Evolutionary conservation across 257 asterid genomes (phyloP).

Genomic region (Capsicum chinense): DNA sequence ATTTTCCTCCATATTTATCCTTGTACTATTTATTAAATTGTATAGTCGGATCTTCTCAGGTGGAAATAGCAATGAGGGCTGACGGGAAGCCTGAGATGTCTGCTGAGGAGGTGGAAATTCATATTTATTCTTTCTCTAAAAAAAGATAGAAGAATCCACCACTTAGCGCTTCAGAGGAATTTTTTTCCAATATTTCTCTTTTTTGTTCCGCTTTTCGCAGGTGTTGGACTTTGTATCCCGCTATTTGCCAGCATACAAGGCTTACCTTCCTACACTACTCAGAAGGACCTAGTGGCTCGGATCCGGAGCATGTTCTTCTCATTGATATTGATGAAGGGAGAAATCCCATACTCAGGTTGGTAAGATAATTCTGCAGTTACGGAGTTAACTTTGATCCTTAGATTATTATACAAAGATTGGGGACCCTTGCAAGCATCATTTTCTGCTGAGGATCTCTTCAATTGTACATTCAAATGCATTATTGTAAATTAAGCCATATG

Average conservation of each 20-base stretch:
- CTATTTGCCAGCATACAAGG: conserved; percentile 93
- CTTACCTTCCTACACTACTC: conserved; percentile 90
- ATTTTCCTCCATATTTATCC: background rate
- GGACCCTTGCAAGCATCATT: background rate
- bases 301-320: conserved; percentile 66
- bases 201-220: conserved; percentile 41
- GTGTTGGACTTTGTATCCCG: conserved; percentile 88
- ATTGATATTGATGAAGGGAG: conserved; percentile 87
- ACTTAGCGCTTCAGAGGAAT: background rate
- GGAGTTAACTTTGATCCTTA: background rate
- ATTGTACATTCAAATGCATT: conserved; percentile 15
- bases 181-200: background rate
- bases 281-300: conserved; percentile 96
- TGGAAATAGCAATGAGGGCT: conserved; percentile 89
- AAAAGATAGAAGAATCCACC: background rate
- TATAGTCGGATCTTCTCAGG: conserved; percentile 51
- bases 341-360: conserved; percentile 77
- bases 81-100: conserved; percentile 88
- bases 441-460: conserved; percentile 12
- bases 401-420: background rate
- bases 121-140: background rate
- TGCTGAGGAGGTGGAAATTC: conserved; percentile 74
- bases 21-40: conserved; percentile 28
- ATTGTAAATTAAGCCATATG: conserved; percentile 9
- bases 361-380: conserved; percentile 36